phyloP scores from a whole-genome alignment of 768 basidiomycete genomes.

The Suillus lakei region DNA sequence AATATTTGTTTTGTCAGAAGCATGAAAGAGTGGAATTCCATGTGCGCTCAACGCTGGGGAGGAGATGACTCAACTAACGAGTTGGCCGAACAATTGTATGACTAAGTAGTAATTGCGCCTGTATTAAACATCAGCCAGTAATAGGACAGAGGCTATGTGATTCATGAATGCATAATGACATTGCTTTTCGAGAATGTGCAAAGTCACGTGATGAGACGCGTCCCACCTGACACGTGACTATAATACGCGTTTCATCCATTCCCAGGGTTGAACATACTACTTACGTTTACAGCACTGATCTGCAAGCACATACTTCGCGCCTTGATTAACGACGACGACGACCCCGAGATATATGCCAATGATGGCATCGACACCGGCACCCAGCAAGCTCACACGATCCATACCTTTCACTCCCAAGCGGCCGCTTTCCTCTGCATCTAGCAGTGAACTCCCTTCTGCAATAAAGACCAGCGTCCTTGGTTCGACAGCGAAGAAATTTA shows the following conservation, averaged over 20 bases:
- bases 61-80: neutral
- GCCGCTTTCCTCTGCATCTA: constrained; percentile 44
- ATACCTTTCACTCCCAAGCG: constrained; percentile 62
- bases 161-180: too few species aligned
- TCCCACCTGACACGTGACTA: neutral
- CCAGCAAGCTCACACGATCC: constrained; percentile 43
- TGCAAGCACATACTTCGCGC: constrained; percentile 1
- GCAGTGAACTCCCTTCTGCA: constrained; percentile 40
- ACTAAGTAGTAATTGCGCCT: neutral
- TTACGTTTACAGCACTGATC: neutral
- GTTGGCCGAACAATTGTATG: neutral
- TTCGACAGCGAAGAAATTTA: constrained; percentile 66
- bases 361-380: constrained; percentile 29
- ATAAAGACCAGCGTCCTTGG: constrained; percentile 41
- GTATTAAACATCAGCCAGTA: neutral
- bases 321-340: constrained; percentile 1
- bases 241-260: neutral
- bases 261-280: constrained; percentile 8
- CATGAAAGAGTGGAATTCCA: neutral
- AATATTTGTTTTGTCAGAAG: neutral
- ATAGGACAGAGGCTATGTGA: too few species aligned
- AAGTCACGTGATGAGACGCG: constrained; percentile 5
- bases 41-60: neutral
- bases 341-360: constrained; percentile 12
- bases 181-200: too few species aligned